A percentile compares a stretch with the other conserved stretches of the same genome.
Evolutionary conservation across 306 rosid species (phyloP).

Genomic region (Lathyrus oleraceus): DNA sequence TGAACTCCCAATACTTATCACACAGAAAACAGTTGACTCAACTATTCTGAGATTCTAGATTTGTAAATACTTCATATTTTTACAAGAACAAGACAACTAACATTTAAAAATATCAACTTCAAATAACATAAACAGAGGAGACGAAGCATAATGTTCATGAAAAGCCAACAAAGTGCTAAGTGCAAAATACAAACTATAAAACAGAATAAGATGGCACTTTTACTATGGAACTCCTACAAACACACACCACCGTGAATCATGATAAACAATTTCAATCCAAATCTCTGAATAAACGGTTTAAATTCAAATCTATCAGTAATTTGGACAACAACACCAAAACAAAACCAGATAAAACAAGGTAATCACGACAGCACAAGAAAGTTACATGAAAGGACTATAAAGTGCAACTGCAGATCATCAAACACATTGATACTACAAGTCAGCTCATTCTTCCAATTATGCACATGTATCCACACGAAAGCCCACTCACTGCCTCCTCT

Average conservation of each 20-base stretch:
- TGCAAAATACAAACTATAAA: too few species aligned
- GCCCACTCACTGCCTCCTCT: too few species aligned
- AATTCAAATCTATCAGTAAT: too few species aligned
- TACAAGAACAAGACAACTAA: neutral
- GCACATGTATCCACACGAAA: too few species aligned
- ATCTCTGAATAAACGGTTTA: too few species aligned
- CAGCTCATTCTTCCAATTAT: conserved; percentile 3
- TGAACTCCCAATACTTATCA: neutral
- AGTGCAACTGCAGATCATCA: conserved; percentile 13
- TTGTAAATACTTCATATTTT: neutral
- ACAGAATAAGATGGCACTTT: neutral
- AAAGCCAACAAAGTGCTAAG: neutral
- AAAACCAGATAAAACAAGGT: neutral
- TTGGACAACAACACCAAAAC: neutral
- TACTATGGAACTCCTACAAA: neutral
- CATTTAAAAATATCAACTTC: neutral
- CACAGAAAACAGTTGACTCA: neutral
- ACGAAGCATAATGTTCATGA: neutral
- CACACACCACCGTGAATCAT: neutral
- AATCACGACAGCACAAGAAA: neutral
- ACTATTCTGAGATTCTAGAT: neutral
- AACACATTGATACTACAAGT: neutral
- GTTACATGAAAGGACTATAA: neutral
- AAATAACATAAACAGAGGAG: neutral
- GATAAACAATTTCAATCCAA: too few species aligned